Evolutionary conservation across 2,329 filamentous ascomycete species (phyloP).

Genomic region (Colletotrichum echinochloae): DNA sequence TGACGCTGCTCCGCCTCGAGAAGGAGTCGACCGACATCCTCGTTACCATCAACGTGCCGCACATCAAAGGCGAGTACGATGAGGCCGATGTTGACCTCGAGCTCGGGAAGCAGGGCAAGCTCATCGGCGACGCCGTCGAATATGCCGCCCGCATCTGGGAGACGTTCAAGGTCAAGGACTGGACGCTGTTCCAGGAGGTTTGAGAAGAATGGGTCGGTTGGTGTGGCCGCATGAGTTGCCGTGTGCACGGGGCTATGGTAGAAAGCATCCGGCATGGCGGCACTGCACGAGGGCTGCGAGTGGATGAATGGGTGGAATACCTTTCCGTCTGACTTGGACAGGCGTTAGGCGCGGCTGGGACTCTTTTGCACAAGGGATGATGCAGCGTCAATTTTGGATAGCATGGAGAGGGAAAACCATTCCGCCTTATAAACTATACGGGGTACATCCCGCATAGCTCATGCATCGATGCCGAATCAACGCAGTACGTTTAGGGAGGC

Average conservation of each 20-base stretch:
- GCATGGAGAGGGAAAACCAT: background rate
- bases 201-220: slow-evolving; percentile 38
- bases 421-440: background rate
- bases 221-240: background rate
- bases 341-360: slow-evolving; percentile 16
- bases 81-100: slow-evolving; percentile 78
- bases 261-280: background rate
- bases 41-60: slow-evolving; percentile 89
- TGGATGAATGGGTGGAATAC: background rate
- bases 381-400: background rate
- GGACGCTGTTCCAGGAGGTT: slow-evolving; percentile 74
- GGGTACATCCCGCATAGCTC: background rate
- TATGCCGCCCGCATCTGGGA: slow-evolving; percentile 76
- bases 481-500: background rate
- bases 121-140: slow-evolving; percentile 77
- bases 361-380: background rate
- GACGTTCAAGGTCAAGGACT: slow-evolving; percentile 83
- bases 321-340: background rate
- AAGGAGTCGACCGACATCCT: slow-evolving; percentile 83
- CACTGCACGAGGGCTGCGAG: slow-evolving; percentile 3
- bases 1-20: slow-evolving; percentile 82
- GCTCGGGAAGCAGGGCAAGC: slow-evolving; percentile 72
- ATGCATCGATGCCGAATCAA: background rate
- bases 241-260: background rate
- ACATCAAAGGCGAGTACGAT: slow-evolving; percentile 79